Evolutionary conservation across 108 stramenopile species (phyloP).

Genomic region (Heterococcus sp.): DNA sequence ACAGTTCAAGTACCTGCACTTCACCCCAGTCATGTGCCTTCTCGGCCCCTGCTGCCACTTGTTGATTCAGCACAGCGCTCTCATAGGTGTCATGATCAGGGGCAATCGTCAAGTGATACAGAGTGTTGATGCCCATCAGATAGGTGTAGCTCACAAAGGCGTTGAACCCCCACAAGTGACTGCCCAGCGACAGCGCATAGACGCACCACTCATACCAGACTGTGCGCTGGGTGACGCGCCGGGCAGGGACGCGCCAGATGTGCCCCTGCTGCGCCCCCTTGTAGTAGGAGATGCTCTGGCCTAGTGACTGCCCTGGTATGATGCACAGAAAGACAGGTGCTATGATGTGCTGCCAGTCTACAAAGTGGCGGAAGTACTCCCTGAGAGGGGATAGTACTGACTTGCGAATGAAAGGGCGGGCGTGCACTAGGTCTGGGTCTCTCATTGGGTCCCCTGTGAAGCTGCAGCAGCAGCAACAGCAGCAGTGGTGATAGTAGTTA

Average conservation of each 20-base stretch:
- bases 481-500: too few relatives aligned
- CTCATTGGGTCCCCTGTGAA: slow-evolving; percentile 15
- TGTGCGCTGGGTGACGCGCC: background rate
- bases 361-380: slow-evolving; percentile 19
- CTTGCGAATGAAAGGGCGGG: slow-evolving; percentile 22
- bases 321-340: slow-evolving; percentile 17
- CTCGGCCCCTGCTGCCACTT: background rate
- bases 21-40: slow-evolving; percentile 34
- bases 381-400: slow-evolving; percentile 1
- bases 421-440: slow-evolving; percentile 27
- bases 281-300: slow-evolving; percentile 12
- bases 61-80: slow-evolving; percentile 6
- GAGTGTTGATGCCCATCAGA: slow-evolving; percentile 24
- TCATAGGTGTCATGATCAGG: slow-evolving; percentile 39
- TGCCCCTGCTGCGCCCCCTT: background rate
- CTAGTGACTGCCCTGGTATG: slow-evolving; percentile 7
- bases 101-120: slow-evolving; percentile 29
- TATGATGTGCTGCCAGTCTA: slow-evolving; percentile 19
- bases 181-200: slow-evolving; percentile 8
- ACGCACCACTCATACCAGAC: slow-evolving; percentile 25
- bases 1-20: slow-evolving; percentile 36
- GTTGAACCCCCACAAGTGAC: slow-evolving; percentile 3
- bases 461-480: background rate
- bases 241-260: slow-evolving; percentile 18
- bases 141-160: slow-evolving; percentile 3